Conservation (phyloP, 2,329 filamentous ascomycete genomes). For the Apiospora kogelbergensis region DNA sequence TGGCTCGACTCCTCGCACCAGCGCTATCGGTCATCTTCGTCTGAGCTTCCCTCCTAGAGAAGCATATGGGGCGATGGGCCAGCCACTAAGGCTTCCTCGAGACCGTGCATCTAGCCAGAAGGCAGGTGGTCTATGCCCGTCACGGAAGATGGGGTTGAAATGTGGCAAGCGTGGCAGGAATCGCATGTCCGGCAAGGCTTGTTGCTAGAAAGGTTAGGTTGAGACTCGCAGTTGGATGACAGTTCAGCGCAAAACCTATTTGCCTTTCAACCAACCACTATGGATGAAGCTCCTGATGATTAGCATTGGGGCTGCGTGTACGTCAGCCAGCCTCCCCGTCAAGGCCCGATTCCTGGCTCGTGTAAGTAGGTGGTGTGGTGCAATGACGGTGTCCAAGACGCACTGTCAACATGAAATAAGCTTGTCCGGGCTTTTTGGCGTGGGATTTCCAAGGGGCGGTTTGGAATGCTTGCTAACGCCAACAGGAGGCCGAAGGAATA, state of each 20-base stretch:
- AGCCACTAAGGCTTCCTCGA: neutral
- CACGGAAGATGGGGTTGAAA: neutral
- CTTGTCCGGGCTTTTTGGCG: neutral
- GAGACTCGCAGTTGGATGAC: neutral
- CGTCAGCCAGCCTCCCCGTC: neutral
- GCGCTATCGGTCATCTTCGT: neutral
- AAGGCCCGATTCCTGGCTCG: neutral
- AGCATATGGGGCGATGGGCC: neutral
- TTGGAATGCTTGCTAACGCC: too few relatives aligned
- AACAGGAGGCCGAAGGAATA: too few relatives aligned
- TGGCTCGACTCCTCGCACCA: neutral
- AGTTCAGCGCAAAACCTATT: neutral
- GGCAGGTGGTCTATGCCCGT: neutral
- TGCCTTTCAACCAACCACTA: neutral
- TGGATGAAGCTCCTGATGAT: neutral
- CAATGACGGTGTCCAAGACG: neutral
- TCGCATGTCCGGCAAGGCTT: neutral
- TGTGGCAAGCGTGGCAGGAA: neutral
- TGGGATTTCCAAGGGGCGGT: neutral
- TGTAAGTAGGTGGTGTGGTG: too few relatives aligned
- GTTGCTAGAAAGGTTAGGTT: neutral
- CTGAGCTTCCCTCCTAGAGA: neutral
- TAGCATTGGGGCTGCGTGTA: neutral
- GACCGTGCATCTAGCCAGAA: neutral
- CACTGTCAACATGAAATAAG: neutral